Evolutionary conservation across 805 yeast genomes (phyloP), one percentile per base, ranked within the genome.

Genomic region (Komagataella mondaviorum): DNA sequence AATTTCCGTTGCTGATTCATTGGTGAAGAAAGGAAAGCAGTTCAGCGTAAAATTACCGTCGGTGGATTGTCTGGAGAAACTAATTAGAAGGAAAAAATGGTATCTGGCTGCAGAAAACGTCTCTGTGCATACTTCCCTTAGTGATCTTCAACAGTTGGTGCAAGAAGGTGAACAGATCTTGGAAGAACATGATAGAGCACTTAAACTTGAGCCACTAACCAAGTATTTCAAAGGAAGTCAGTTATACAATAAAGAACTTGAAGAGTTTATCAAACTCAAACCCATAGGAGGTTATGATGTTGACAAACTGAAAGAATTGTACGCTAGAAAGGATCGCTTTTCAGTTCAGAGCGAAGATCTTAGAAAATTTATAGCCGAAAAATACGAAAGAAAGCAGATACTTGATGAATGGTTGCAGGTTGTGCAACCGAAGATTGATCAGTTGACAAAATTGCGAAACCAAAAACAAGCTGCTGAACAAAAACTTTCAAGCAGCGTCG

Each of bases 1-100:
- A 0, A 18, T 51, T 18, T 56, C 68, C 1, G 50, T 69, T 6
- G 70, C 68, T 14, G 85, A 81, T 23, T 80, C 76, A 45, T 61
- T 83, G 60, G 73, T 81, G 22, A 74, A 71, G 47, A 62, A 78
- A 44, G 91, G 90, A 1, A 69, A 71, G 52, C 71, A 81, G 2
- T 76, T 83, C 59, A 85, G 85, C 3, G 62, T 85, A 44, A 71
- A 69, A 5, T 61, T 85, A 14, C 75, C 78, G 2, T 73, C 82
- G 4, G 60, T 70, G 10, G 71, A 70, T 22, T 52, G 67, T 17
- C 62, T 77, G 48, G 71, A 69, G 48, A 62, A 66, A 36, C 59
- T 74, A 3, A 62, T 70, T 8, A 56, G 64, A 30, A 66, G 73
- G 53, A 57, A 64, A 47, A 57, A 57, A 17, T 76, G 81, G 80